Base-by-base conservation (phyloP, 73 alveolate species). In the Paramecium biaurelia region DNA sequence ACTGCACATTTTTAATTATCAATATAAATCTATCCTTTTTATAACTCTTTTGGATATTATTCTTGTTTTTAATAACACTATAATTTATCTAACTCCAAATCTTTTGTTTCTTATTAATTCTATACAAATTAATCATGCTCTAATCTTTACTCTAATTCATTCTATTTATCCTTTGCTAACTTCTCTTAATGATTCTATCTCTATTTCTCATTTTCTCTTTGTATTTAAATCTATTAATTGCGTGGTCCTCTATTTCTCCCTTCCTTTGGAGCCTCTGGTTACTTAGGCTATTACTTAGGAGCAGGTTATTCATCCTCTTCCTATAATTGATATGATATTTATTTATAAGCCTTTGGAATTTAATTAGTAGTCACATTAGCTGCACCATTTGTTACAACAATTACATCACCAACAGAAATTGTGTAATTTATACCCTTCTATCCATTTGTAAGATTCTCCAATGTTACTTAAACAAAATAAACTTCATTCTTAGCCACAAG, bases 141-240 rank as follows among this genome's bases (percentile, higher is more conserved):
- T 41, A 63, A 95, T 89, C 98, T 93, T 87, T 95, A 93, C 63
- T 94, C 94, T 63, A 98, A 94, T 92, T 96, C 99, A 41, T 93
- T 97, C 56, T 92, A 92, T 93, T 98, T 97, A 21, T 85, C 86
- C 82, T 92, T 95, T 70, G 94, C 70, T 35, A 97, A 92, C 23
- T 94, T 93, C 57, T 95, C 98, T 92, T 98, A 96, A 70, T 92
- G 96, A 34, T 95, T 92, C 89, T 97, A 89, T 84, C 99, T 95
- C 59, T 92, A 76, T 92, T 95, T 97, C 21, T 93, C 96, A 38
- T 92, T 74, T 30, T 93, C 87, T 57, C 95, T 94, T 85, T 93
- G 92, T 85, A 89, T 95, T 85, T 94, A 94, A 23, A 92, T 95
- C 86, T 93, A 93, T 68, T 94, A 93, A 92, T 97, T 95, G 20